Percentiles rank a stretch among this genome's conserved stretches.
These are phyloP conservation scores for Allomyces macrogynus DNA, from an alignment of 192 early-diverging fungal species.

Conservation along the genomic window DNA sequence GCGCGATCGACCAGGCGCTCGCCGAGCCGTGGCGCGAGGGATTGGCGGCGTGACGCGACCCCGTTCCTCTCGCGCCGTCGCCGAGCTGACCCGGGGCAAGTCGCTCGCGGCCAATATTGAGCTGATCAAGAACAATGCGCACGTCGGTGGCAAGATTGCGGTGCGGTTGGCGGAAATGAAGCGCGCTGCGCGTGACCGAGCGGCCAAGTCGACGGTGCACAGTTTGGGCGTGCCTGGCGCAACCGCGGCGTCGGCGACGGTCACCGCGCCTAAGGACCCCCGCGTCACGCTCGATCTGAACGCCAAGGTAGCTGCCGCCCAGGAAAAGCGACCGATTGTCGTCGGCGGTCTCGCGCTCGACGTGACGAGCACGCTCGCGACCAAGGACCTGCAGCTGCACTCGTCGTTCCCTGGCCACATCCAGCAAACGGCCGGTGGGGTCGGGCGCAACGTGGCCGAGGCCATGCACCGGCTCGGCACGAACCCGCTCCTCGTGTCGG, in stretches of 20 bases:
- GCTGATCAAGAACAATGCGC: slow-evolving; percentile 79
- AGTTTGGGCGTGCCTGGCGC: no score
- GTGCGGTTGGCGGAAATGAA: slow-evolving; percentile 15
- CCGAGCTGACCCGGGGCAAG: slow-evolving; percentile 59
- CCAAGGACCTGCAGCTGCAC: slow-evolving; percentile 6
- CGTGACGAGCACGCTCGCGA: slow-evolving; percentile 37
- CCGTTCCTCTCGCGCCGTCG: slow-evolving; percentile 80
- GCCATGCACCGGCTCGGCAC: slow-evolving; percentile 43
- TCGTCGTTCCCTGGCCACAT: slow-evolving; percentile 60
- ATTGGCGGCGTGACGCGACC: slow-evolving; percentile 76
- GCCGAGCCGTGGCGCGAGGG: slow-evolving; percentile 30
- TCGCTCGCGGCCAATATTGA: slow-evolving; percentile 70
- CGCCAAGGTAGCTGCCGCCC: not conserved
- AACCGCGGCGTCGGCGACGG: not conserved
- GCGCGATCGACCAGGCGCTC: slow-evolving; percentile 49
- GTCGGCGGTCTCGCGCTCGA: slow-evolving; percentile 77
- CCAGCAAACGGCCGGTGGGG: slow-evolving; percentile 54
- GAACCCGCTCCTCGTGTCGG: slow-evolving; percentile 38
- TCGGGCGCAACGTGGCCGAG: slow-evolving; percentile 82
- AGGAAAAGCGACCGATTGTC: slow-evolving; percentile 39
- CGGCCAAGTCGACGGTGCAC: no score
- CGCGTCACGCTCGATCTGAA: slow-evolving; percentile 6
- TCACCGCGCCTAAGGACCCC: slow-evolving; percentile 4
- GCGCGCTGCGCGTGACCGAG: no score
- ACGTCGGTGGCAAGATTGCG: slow-evolving; percentile 61